phyloP scores from a whole-genome alignment of 31 red algal species.

The Asparagopsis taxiformis region DNA sequence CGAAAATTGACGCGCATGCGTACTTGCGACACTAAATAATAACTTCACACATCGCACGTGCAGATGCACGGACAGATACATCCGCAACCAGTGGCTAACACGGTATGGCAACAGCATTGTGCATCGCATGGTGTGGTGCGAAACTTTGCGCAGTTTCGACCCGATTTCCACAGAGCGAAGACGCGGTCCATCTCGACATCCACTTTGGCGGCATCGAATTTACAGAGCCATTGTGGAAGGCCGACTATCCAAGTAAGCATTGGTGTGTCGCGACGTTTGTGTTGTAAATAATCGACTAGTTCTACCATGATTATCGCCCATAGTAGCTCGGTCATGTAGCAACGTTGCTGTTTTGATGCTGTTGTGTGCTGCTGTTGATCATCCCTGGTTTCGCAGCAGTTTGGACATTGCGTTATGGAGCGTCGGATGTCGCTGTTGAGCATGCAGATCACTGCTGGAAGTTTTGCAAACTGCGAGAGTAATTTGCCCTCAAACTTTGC shows the following conservation, averaged over 20 bases:
- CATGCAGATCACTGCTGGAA: constrained; percentile 51
- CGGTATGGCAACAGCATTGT: constrained; percentile 50
- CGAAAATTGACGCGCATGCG: no score
- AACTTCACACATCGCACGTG: no score
- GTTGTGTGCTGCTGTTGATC: neutral
- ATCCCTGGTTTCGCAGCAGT: no score
- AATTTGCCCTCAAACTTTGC: constrained; percentile 25
- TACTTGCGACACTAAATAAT: no score
- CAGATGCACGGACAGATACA: constrained; percentile 57
- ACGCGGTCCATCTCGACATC: constrained; percentile 27
- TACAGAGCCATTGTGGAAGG: constrained; percentile 47
- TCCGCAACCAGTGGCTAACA: constrained; percentile 31
- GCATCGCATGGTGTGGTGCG: constrained; percentile 29
- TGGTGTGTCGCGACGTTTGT: constrained; percentile 43
- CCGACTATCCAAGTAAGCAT: constrained; percentile 27
- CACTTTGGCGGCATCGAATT: constrained; percentile 31
- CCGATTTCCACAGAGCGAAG: constrained; percentile 40
- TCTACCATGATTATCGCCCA: constrained; percentile 57
- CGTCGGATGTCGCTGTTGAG: constrained; percentile 35
- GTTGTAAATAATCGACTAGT: constrained; percentile 46
- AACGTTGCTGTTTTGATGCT: constrained; percentile 12
- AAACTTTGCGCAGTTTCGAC: constrained; percentile 36
- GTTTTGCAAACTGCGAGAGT: constrained; percentile 29
- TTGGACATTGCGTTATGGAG: no score
- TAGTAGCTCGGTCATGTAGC: constrained; percentile 42